These are phyloP conservation scores for Neurospora pannonica DNA, from an alignment of 495 filamentous ascomycete species.

Conservation along the genomic window DNA sequence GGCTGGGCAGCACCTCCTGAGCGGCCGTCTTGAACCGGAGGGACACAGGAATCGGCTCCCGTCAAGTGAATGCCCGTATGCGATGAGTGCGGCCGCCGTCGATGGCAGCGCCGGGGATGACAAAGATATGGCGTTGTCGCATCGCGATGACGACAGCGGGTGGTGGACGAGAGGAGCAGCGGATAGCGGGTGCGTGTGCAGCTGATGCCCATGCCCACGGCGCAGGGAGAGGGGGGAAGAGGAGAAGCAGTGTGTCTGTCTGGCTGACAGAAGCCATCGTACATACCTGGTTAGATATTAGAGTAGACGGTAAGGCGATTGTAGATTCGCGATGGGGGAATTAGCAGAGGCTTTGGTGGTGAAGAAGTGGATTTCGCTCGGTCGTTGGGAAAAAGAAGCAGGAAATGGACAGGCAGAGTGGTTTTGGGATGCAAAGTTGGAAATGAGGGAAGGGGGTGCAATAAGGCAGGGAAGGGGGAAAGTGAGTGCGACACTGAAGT, in stretches of 20 bases:
- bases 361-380: slow-evolving; percentile 15
- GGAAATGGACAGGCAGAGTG: slow-evolving; percentile 13
- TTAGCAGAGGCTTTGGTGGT: slow-evolving; percentile 7
- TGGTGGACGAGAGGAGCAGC: slow-evolving; percentile 1
- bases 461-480: slow-evolving; percentile 21
- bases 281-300: slow-evolving; percentile 19
- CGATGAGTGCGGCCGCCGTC: slow-evolving; percentile 2
- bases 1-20: slow-evolving; percentile 10
- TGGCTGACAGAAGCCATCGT: neutral
- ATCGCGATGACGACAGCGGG: slow-evolving; percentile 28
- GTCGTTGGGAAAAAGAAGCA: slow-evolving; percentile 17
- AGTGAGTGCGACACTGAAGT: slow-evolving; percentile 1
- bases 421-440: slow-evolving; percentile 30
- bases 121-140: slow-evolving; percentile 16
- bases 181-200: neutral
- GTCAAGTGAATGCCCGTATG: neutral
- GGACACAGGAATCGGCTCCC: neutral
- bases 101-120: slow-evolving; percentile 3
- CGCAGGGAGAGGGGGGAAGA: slow-evolving; percentile 9
- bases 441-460: slow-evolving; percentile 30
- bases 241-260: slow-evolving; percentile 2
- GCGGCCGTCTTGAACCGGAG: neutral
- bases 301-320: neutral
- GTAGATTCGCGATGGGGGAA: neutral
- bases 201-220: neutral